These are phyloP conservation scores for Yamadazyma paraphyllophila DNA, from an alignment of 805 yeast genomes.

Conservation along the genomic window DNA sequence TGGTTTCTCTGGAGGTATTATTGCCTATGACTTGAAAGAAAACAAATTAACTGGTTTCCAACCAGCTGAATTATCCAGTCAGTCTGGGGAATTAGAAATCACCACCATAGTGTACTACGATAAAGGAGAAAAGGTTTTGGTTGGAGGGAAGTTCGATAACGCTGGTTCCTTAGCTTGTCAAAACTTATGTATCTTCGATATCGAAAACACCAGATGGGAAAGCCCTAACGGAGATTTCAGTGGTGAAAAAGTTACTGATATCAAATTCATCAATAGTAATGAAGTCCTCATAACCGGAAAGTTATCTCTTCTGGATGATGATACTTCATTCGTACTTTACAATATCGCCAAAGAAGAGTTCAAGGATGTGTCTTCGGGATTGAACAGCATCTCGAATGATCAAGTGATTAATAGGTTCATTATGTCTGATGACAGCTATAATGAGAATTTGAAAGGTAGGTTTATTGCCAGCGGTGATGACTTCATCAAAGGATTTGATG, in stretches of 20 bases:
- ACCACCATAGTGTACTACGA: conserved; percentile 36
- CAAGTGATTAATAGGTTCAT: conserved; percentile 16
- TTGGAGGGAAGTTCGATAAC: conserved; percentile 69
- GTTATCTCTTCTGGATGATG: conserved; percentile 36
- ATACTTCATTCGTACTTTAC: conserved; percentile 49
- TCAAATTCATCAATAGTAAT: conserved; percentile 44
- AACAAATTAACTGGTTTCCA: conserved; percentile 43
- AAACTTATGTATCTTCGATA: conserved; percentile 65
- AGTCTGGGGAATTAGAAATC: conserved; percentile 32
- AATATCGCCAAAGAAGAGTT: conserved; percentile 45
- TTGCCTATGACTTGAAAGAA: conserved; percentile 50
- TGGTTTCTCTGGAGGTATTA: conserved; percentile 40
- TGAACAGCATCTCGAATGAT: conserved; percentile 6
- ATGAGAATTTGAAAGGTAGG: conserved; percentile 39
- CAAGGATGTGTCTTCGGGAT: conserved; percentile 13
- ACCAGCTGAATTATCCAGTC: conserved; percentile 47
- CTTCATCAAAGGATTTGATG: conserved; percentile 44
- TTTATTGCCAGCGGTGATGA: conserved; percentile 33
- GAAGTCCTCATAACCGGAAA: conserved; percentile 51
- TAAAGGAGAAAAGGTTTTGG: conserved; percentile 43
- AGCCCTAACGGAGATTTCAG: conserved; percentile 33
- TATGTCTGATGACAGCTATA: conserved; percentile 42
- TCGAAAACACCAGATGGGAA: conserved; percentile 53
- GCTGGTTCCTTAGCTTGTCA: conserved; percentile 59
- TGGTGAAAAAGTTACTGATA: conserved; percentile 52